Conservation (phyloP, 805 yeast genomes). For the Kazachstania martiniae region DNA sequence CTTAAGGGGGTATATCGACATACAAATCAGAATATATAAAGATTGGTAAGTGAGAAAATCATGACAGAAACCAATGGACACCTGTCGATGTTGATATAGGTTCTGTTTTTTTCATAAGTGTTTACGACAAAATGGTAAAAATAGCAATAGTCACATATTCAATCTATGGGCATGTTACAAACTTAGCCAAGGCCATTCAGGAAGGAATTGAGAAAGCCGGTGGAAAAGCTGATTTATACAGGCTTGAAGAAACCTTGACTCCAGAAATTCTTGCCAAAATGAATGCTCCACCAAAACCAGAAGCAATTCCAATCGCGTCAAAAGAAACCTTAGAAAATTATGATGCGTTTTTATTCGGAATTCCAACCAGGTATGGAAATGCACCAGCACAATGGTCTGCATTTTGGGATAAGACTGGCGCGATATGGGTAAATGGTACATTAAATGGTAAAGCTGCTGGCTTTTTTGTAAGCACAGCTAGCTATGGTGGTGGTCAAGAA, state of each 20-base stretch:
- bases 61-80: too few species aligned
- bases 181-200: conserved; percentile 55
- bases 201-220: conserved; percentile 65
- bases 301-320: conserved; percentile 45
- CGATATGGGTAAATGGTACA: conserved; percentile 62
- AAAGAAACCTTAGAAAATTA: conserved; percentile 44
- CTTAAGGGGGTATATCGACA: too few species aligned
- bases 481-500: conserved; percentile 76
- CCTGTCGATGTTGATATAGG: too few species aligned
- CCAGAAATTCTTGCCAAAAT: conserved; percentile 44
- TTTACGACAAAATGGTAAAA: conserved; percentile 17
- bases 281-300: conserved; percentile 57
- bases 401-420: conserved; percentile 72
- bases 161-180: conserved; percentile 63
- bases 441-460: conserved; percentile 67
- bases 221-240: conserved; percentile 54
- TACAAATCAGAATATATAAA: too few species aligned
- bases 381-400: conserved; percentile 66
- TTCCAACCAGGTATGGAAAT: conserved; percentile 72
- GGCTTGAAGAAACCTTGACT: conserved; percentile 66
- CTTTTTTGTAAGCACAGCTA: conserved; percentile 58
- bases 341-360: conserved; percentile 68
- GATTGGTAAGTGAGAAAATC: too few species aligned
- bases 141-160: conserved; percentile 56
- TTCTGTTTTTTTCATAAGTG: not conserved